These are phyloP conservation scores for Xylaria flabelliformis DNA, from an alignment of 495 filamentous ascomycete genomes.

Conservation along the genomic window DNA sequence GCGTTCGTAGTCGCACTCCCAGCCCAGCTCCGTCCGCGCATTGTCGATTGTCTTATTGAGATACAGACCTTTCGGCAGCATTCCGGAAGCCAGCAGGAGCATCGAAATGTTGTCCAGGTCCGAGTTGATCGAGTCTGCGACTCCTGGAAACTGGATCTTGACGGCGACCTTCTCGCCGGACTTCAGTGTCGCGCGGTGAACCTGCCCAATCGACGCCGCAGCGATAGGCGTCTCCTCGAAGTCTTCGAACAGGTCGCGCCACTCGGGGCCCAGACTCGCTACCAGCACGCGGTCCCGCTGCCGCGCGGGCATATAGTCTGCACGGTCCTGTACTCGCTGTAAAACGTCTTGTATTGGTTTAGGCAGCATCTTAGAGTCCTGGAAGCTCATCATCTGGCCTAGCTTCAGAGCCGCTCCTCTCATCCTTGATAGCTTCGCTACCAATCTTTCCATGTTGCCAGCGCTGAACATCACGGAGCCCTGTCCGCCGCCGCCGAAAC, in stretches of 20 bases:
- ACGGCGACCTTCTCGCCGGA: conserved; percentile 82
- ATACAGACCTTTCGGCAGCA: conserved; percentile 90
- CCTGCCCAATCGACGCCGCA: conserved; percentile 97
- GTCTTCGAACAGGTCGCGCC: conserved; percentile 80
- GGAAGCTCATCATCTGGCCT: conserved; percentile 96
- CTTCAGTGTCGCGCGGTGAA: conserved; percentile 84
- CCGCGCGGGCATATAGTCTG: conserved; percentile 95
- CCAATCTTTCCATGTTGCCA: conserved; percentile 88
- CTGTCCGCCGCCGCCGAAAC: conserved; percentile 59
- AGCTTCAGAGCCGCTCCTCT: conserved; percentile 97
- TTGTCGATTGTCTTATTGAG: conserved; percentile 98
- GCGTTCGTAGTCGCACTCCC: conserved; percentile 95
- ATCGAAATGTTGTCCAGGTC: conserved; percentile 92
- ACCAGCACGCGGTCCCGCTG: conserved; percentile 85
- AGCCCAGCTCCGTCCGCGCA: conserved; percentile 87
- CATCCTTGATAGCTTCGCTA: conserved; percentile 92
- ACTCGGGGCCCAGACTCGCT: conserved; percentile 79
- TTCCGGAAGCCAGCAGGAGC: conserved; percentile 84
- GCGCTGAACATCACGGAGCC: conserved; percentile 88
- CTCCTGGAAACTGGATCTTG: conserved; percentile 98
- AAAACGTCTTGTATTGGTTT: conserved; percentile 83
- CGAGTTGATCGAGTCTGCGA: conserved; percentile 91
- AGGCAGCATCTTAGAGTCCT: conserved; percentile 97
- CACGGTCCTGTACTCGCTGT: conserved; percentile 92
- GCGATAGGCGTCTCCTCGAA: conserved; percentile 95